Base-by-base conservation (phyloP, 2,329 filamentous ascomycete genomes). In the Geosmithia flava region DNA sequence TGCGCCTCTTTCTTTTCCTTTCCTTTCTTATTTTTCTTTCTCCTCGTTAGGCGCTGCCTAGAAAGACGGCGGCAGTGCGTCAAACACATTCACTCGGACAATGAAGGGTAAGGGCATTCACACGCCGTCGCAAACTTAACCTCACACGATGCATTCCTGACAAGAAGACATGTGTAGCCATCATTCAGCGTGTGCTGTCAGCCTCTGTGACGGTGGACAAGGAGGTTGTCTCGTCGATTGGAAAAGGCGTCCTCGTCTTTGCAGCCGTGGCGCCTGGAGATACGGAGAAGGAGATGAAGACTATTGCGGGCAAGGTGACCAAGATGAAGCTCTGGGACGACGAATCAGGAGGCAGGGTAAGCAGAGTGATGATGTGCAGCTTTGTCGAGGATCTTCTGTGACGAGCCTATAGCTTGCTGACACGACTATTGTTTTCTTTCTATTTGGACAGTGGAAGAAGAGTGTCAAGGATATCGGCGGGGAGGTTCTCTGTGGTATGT, bases 121-220 rank as follows among this genome's bases (percentile, higher is more conserved):
- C 27, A 23, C 41, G 41, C 7, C 17, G 29, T 46, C 16, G 7
- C 30, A 23, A 42, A 23, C 19, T 47, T 4, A 47, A 27, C 45
- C 15, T 41, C 11, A 16, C 11, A 37, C 33, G 3, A 37, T 13
- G 33, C 33, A 6, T 37, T 37, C 40, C 47, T 51, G 51, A 63
- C 55, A 51, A 37, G 15, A 37, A 37, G 15, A 37, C 33, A 13
- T 13, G 11, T 46, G 47, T 59, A 96, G 93, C 89, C 48, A 87
- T 98, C 51, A 71, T 97, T 47, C 93, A 98, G 68, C 80, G 93
- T 54, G 93, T 98, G 47, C 80, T 95, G 51, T 97, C 90, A 42
- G 91, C 91, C 51, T 96, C 91, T 7, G 93, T 98, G 57, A 93
- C 89, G 1, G 91, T 98, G 47, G 90, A 98, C 61, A 85, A 87